phyloP scores from a whole-genome alignment of 768 basidiomycete species.

The Macrolepiota fuliginosa region DNA sequence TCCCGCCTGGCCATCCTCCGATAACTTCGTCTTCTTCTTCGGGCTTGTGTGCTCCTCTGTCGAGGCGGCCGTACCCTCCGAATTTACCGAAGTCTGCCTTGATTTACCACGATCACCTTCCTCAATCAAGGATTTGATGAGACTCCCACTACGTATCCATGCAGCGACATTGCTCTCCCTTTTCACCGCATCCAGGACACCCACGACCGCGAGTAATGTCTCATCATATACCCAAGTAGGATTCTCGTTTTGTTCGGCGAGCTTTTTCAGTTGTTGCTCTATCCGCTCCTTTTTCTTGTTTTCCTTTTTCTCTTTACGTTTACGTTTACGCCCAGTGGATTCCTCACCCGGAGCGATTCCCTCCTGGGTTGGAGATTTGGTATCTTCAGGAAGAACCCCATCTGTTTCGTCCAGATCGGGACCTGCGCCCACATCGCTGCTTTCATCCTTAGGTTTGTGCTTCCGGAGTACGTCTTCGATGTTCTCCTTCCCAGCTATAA shows the following conservation, averaged over 20 bases:
- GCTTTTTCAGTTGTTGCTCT: conserved; percentile 12
- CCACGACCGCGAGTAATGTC: conserved; percentile 64
- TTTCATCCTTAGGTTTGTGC: neutral
- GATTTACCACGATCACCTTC: neutral
- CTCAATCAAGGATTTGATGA: conserved; percentile 22
- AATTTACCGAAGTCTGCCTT: neutral
- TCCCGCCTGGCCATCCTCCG: neutral
- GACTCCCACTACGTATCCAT: conserved; percentile 62
- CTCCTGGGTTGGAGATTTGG: neutral
- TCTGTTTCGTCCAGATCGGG: neutral
- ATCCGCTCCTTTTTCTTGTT: conserved; percentile 7
- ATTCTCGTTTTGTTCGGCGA: conserved; percentile 3
- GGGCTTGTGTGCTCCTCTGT: neutral
- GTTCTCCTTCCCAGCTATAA: neutral
- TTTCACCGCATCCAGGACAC: conserved; percentile 60
- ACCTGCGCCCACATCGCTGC: neutral
- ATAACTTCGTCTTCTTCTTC: conserved; percentile 10
- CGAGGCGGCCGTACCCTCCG: neutral
- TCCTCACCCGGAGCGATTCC: neutral
- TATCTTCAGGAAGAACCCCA: neutral
- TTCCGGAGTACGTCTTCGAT: conserved; percentile 11
- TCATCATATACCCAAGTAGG: conserved; percentile 36
- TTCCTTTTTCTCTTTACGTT: conserved; percentile 17
- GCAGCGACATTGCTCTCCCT: conserved; percentile 60
- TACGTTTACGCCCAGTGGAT: conserved; percentile 13